Evolutionary conservation across 2,329 filamentous ascomycete genomes (phyloP).

Genomic region (Didymella sp.): DNA sequence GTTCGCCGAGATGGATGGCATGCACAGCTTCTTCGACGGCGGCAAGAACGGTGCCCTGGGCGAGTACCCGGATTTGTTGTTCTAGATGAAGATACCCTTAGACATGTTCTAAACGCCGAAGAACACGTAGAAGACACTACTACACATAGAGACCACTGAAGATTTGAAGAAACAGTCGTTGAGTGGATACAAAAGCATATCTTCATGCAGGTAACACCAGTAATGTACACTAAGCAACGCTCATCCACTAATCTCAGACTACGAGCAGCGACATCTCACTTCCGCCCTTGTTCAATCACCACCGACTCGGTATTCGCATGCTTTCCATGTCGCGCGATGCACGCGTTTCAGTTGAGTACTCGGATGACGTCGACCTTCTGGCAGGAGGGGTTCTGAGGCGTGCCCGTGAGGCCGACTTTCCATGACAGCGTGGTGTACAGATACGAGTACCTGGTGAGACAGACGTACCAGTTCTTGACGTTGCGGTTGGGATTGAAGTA

Average conservation of each 20-base stretch:
- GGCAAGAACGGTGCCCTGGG: slow-evolving; percentile 54
- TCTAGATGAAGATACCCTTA: slow-evolving; percentile 17
- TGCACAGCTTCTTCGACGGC: slow-evolving; percentile 60
- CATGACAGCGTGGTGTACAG: slow-evolving; percentile 52
- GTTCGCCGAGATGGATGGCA: slow-evolving; percentile 61
- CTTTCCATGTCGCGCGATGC: neutral
- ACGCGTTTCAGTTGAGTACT: slow-evolving; percentile 24
- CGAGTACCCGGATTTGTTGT: slow-evolving; percentile 51
- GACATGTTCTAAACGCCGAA: neutral
- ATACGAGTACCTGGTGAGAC: slow-evolving; percentile 49
- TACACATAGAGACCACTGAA: neutral
- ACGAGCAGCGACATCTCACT: neutral
- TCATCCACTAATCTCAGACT: neutral
- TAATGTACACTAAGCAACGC: neutral
- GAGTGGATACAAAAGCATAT: neutral
- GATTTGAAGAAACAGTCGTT: neutral
- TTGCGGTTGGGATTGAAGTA: slow-evolving; percentile 18
- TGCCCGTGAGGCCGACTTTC: slow-evolving; percentile 44
- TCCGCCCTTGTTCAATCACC: neutral
- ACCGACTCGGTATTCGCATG: neutral
- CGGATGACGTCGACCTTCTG: slow-evolving; percentile 50
- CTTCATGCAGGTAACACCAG: neutral
- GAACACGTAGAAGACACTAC: neutral
- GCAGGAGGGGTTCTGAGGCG: slow-evolving; percentile 55
- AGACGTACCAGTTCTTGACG: slow-evolving; percentile 54